A percentile compares a stretch with the other conserved stretches of the same genome.
Evolutionary conservation across 192 early-diverging fungal genomes (phyloP).

Genomic region (Anaeromyces robustus): DNA sequence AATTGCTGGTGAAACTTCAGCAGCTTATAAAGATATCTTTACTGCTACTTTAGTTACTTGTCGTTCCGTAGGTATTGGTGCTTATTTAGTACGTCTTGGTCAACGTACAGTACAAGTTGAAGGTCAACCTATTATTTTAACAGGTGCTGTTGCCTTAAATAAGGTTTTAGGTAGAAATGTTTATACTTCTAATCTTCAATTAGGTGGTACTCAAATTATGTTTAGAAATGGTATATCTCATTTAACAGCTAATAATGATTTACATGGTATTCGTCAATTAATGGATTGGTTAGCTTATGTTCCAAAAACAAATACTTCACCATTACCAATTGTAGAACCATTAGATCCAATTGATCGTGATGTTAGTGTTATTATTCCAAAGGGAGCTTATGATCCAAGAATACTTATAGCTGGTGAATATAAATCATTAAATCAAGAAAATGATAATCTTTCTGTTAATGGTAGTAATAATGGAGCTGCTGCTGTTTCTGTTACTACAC

Average conservation of each 20-base stretch:
- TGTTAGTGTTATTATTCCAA: conserved; percentile 63
- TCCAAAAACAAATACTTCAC: conserved; percentile 52
- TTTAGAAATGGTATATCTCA: conserved; percentile 98
- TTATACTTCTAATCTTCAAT: conserved; percentile 92
- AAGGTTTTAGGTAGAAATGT: conserved; percentile 97
- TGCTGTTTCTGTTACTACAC: not conserved
- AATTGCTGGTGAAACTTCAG: conserved; percentile 93
- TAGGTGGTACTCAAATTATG: conserved; percentile 99
- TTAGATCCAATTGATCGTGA: conserved; percentile 65
- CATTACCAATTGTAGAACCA: conserved; percentile 25
- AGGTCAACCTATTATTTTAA: conserved; percentile 95
- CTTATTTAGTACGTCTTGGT: conserved; percentile 94
- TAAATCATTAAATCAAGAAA: conserved; percentile 26
- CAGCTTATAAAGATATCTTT: conserved; percentile 96
- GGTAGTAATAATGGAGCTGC: conserved; percentile 40
- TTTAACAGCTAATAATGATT: conserved; percentile 87
- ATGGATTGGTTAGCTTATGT: conserved; percentile 88
- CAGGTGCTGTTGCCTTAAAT: conserved; percentile 91
- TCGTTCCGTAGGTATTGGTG: conserved; percentile 95
- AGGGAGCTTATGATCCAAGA: conserved; percentile 79
- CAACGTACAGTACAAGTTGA: conserved; percentile 96
- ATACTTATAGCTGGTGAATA: conserved; percentile 67
- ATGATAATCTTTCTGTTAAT: conserved; percentile 8
- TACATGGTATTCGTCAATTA: conserved; percentile 81
- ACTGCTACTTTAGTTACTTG: conserved; percentile 93